phyloP scores from a whole-genome alignment of 2,329 filamentous ascomycete species.

The Xylaria sp. region DNA sequence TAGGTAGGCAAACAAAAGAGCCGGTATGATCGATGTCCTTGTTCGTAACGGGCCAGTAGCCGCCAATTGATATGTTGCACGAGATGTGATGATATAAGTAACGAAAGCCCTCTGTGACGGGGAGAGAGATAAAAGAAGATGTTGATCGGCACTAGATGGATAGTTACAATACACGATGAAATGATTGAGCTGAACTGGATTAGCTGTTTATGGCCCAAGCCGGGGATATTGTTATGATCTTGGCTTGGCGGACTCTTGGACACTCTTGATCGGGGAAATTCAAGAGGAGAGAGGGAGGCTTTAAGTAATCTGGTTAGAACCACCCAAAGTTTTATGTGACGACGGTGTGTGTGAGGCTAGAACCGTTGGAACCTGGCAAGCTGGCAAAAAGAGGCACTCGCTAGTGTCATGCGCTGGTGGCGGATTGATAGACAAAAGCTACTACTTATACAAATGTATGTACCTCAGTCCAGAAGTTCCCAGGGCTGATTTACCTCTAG shows the following conservation, averaged over 20 bases:
- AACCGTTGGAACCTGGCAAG: constrained; percentile 29
- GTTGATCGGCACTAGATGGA: neutral
- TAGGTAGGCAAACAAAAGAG: too few species aligned
- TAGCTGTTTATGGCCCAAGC: constrained; percentile 4
- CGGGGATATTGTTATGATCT: neutral
- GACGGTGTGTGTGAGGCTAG: constrained; percentile 23
- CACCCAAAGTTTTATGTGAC: constrained; percentile 21
- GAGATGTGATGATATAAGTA: neutral
- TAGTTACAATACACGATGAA: neutral
- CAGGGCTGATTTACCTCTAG: constrained; percentile 16
- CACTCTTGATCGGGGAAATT: neutral
- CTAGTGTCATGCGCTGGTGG: constrained; percentile 30
- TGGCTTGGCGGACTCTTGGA: too few species aligned
- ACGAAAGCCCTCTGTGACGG: neutral
- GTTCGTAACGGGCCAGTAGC: neutral
- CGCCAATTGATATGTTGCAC: neutral
- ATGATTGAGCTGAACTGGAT: constrained; percentile 6
- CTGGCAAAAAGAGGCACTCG: constrained; percentile 25
- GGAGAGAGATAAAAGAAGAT: neutral
- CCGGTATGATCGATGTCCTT: constrained; percentile 7
- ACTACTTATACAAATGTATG: neutral
- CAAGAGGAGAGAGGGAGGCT: constrained; percentile 12
- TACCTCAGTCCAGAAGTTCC: constrained; percentile 2
- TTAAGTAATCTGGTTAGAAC: constrained; percentile 8
- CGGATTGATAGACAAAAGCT: constrained; percentile 11